Percentiles rank a stretch among this genome's conserved stretches.
Conservation (phyloP, 176 grass and related monocot genomes). For the Guadua angustifolia region DNA sequence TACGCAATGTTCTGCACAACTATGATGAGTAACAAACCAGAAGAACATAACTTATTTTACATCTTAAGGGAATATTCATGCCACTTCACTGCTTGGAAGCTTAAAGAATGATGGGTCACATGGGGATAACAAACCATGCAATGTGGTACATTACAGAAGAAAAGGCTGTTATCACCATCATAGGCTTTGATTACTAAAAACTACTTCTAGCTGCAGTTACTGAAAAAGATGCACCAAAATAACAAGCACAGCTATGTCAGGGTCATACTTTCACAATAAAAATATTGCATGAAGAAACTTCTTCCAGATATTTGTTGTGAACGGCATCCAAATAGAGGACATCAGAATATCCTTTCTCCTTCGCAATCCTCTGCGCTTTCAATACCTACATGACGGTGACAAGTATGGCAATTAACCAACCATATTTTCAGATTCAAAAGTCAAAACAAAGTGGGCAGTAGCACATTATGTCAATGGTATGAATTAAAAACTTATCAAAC, state of each 20-base stretch:
- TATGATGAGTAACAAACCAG: not conserved
- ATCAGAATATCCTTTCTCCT: constrained; percentile 97
- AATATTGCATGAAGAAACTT: constrained; percentile 99
- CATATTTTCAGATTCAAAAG: not conserved
- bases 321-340: constrained; percentile 92
- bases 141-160: not conserved
- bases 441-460: not conserved
- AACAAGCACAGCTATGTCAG: not conserved
- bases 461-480: not conserved
- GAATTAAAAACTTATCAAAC: not conserved
- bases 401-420: constrained; percentile 24
- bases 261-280: constrained; percentile 88
- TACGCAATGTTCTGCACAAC: constrained; percentile 23
- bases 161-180: not conserved
- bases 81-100: not conserved
- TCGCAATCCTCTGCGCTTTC: constrained; percentile 91
- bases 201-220: not conserved
- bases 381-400: constrained; percentile 64
- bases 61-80: not conserved
- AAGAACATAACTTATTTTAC: not conserved
- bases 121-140: not conserved
- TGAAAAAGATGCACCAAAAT: not conserved
- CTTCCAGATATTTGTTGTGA: constrained; percentile 94
- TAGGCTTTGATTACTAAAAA: constrained; percentile 31
- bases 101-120: not conserved